Evolutionary conservation across 106 monocot species (phyloP), one percentile per base, ranked within the genome.

Genomic region (Dendrobium nobile): DNA sequence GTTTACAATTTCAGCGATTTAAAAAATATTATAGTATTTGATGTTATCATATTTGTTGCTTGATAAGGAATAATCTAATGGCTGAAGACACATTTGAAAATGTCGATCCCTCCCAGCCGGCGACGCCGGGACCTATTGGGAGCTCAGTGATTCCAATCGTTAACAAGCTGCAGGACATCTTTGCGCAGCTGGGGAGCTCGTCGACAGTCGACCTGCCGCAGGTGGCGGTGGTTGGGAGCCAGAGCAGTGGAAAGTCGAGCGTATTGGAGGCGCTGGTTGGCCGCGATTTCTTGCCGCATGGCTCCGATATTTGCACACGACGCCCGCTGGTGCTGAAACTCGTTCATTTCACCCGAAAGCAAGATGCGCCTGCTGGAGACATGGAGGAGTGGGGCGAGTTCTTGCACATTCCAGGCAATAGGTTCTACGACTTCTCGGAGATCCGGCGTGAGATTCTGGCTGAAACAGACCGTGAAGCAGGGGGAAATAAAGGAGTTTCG

Each of bases 191-290:
- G 31, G 31, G 31, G 31, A 31, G 31, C 31, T 31, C 31, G 31
- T 31, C 31, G 31, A 31, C 31, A 31, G 1, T 98, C 73, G 89
- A 87, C 24, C 87, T 98, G 26, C 97, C 97, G 7, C 94, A 92
- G 88, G 94, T 98, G 77, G 94, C 93, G 54, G 97, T 93, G 31
- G 84, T 98, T 47, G 97, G 97, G 47, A 90, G 94, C 91, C 97
- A 97, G 88, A 94, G 97, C 84, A 98, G 97, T 80, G 97, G 97
- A 9, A 98, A 94, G 80, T 94, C 97, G 58, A 98, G 97, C 88
- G 97, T 98, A 18, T 85, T 98, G 16, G 97, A 98, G 86, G 90
- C 97, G 19, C 89, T 98, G n/a, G 94, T 94, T 19, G 97, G 94
- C 41, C 81, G 94, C 24, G 97, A 98, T 76, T 98, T 98, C 76